These are phyloP conservation scores for Psilocybe cubensis DNA, from an alignment of 768 basidiomycete genomes.

Conservation along the genomic window DNA sequence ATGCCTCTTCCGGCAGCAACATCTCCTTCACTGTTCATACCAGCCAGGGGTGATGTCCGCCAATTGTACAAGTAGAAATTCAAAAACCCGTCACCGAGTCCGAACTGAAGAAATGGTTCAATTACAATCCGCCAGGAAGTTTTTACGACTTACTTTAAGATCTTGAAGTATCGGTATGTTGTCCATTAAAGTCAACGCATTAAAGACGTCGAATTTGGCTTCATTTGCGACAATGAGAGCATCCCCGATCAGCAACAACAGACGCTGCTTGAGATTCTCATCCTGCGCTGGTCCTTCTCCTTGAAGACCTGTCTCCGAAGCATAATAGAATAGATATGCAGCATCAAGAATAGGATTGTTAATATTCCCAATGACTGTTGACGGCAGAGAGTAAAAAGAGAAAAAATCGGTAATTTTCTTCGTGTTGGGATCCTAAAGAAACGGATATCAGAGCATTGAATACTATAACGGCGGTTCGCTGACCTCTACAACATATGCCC, in stretches of 20 bases:
- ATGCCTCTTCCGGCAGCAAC: slow-evolving; percentile 76
- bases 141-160: slow-evolving; percentile 62
- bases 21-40: slow-evolving; percentile 56
- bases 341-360: slow-evolving; percentile 82
- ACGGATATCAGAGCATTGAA: not conserved
- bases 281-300: slow-evolving; percentile 56
- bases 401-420: slow-evolving; percentile 93
- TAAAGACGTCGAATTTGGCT: slow-evolving; percentile 95
- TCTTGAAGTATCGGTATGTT: slow-evolving; percentile 82
- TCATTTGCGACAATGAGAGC: slow-evolving; percentile 80
- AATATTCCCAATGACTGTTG: slow-evolving; percentile 82
- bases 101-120: slow-evolving; percentile 66
- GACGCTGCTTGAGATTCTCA: slow-evolving; percentile 64
- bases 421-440: slow-evolving; percentile 72
- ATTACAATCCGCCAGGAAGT: not conserved
- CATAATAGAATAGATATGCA: slow-evolving; percentile 96
- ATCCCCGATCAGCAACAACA: slow-evolving; percentile 77
- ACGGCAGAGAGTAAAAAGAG: slow-evolving; percentile 96
- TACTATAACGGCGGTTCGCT: slow-evolving; percentile 14
- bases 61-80: slow-evolving; percentile 97
- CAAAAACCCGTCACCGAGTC: slow-evolving; percentile 88
- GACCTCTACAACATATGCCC: slow-evolving; percentile 97
- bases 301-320: slow-evolving; percentile 73
- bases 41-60: slow-evolving; percentile 81
- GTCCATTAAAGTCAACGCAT: slow-evolving; percentile 94